These are phyloP conservation scores for Bassia scoparia DNA, from an alignment of 148 eudicot genomes.

Conservation along the genomic window DNA sequence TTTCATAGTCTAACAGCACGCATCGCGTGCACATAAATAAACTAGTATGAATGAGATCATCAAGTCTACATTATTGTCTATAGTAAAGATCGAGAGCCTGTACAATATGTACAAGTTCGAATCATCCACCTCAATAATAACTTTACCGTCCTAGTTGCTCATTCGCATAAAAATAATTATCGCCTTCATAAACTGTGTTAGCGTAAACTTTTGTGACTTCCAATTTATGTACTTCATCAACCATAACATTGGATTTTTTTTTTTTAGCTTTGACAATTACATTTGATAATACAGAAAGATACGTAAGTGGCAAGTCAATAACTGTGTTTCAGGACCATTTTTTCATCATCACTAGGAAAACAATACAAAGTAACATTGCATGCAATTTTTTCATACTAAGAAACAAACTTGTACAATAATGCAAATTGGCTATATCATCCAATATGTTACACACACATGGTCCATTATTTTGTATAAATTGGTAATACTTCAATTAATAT, in stretches of 20 bases:
- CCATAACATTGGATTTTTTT: background rate
- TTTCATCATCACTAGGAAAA: background rate
- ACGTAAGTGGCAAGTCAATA: conserved; percentile 1
- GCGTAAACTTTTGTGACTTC: background rate
- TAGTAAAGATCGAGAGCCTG: too few relatives aligned
- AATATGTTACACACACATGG: conserved; percentile 1
- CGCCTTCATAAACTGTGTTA: too few relatives aligned
- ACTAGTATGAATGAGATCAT: too few relatives aligned
- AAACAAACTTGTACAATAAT: background rate
- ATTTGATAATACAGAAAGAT: conserved; percentile 2
- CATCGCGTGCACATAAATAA: too few relatives aligned
- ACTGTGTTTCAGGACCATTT: conserved; percentile 3
- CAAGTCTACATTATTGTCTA: too few relatives aligned
- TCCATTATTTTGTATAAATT: conserved; percentile 3
- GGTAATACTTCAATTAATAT: background rate
- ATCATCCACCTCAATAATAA: too few relatives aligned
- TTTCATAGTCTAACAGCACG: too few relatives aligned
- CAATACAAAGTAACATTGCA: background rate
- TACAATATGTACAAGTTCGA: too few relatives aligned
- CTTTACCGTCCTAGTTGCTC: too few relatives aligned
- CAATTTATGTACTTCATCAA: background rate
- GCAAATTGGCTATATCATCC: conserved; percentile 14
- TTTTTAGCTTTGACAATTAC: background rate
- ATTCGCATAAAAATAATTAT: too few relatives aligned
- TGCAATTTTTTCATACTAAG: conserved; percentile 14